Evolutionary conservation across 1,284 basidiomycete species (phyloP).

Genomic region (Heterobasidion annosum): DNA sequence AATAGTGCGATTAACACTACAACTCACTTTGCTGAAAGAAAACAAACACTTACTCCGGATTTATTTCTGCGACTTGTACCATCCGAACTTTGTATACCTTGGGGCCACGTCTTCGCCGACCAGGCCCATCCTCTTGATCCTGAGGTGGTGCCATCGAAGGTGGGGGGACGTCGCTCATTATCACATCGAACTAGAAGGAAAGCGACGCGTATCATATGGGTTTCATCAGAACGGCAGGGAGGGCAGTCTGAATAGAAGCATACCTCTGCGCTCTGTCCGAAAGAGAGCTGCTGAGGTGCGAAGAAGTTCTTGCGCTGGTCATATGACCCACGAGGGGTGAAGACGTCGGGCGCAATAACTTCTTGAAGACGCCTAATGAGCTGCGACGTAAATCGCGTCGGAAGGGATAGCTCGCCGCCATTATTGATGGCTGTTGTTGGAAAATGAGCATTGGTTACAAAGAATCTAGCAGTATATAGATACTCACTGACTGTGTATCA

Average conservation of each 20-base stretch:
- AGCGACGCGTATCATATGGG: not conserved
- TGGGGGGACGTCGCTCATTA: not conserved
- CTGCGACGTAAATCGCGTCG: slow-evolving; percentile 41
- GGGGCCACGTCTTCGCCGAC: slow-evolving; percentile 54
- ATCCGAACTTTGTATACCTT: slow-evolving; percentile 61
- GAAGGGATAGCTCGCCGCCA: slow-evolving; percentile 55
- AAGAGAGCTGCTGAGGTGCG: slow-evolving; percentile 42
- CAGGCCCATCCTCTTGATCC: not conserved
- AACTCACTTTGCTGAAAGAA: slow-evolving; percentile 53
- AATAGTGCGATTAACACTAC: slow-evolving; percentile 61
- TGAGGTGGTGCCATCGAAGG: not conserved
- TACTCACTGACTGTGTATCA: not conserved
- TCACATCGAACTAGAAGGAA: not conserved
- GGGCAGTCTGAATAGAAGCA: not conserved
- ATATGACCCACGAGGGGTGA: slow-evolving; percentile 58
- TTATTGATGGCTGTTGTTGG: slow-evolving; percentile 32
- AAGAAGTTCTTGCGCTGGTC: slow-evolving; percentile 77
- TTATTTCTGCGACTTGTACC: slow-evolving; percentile 63
- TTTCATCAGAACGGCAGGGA: not conserved
- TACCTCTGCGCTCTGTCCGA: slow-evolving; percentile 30
- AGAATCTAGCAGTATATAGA: slow-evolving; percentile 41
- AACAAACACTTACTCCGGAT: slow-evolving; percentile 64
- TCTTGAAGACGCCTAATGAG: slow-evolving; percentile 54
- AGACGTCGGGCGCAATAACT: slow-evolving; percentile 44
- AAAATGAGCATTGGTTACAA: slow-evolving; percentile 55